Base-by-base conservation (phyloP, 2,329 filamentous ascomycete species). In the Venturia oleaginea region DNA sequence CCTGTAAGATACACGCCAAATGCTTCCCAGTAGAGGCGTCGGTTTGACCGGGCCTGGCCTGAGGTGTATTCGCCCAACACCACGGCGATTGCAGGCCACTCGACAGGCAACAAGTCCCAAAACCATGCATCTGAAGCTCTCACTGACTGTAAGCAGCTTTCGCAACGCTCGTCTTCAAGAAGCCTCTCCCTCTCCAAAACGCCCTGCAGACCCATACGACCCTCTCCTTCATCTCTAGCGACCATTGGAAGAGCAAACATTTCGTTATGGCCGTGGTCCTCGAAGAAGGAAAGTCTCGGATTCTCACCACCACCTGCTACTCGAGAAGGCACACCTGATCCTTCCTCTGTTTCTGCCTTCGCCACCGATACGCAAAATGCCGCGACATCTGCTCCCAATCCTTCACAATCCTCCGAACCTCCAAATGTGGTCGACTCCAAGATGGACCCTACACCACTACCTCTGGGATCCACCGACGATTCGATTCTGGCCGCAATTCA, bases 1-100 rank as follows among this genome's bases (percentile, higher is more conserved):
- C 17, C 37, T n/a, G n/a, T n/a, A 46, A 5, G 54, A 32, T 3
- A 22, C n/a, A 43, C 24, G n/a, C n/a, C n/a, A 42, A 48, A 62
- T 62, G 60, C 60, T 42, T 48, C 60, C 42, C 11, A 62, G 42
- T 19, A 62, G 60, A 62, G 42, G 60, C 24, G 19, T 62, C 38
- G 2, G 42, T 30, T 24, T 34, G 4, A 10, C 42, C 32, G 24
- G 60, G n/a, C 60, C 37, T 51, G 38, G 40, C 8, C n/a, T 51
- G 42, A 51, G 42, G 32, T 19, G 6, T 37, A n/a, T 62, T 27
- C 32, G 40, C 1, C 38, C 11, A 27, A 27, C 7, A 34, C 30
- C 60, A 15, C 38, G 30, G 42, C 60, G 32, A 27, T 30, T 37
- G 19, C 43, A 27, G 2, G 30, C 19, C 24, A 48, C 30, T 42